These are phyloP conservation scores for Trichoderma endophyticum DNA, from an alignment of 2,329 filamentous ascomycete species.

Conservation along the genomic window DNA sequence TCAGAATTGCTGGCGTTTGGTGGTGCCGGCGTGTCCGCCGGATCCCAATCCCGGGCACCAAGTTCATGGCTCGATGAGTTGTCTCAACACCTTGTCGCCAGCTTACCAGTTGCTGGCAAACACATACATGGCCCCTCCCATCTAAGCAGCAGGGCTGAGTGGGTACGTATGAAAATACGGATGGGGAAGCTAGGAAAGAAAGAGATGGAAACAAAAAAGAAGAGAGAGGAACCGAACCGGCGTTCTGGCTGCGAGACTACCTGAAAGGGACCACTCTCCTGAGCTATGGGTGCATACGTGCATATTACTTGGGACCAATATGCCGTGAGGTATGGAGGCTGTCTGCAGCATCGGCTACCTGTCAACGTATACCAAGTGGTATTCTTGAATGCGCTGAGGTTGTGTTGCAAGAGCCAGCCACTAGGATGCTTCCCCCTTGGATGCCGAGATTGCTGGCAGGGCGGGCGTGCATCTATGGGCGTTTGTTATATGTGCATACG, in stretches of 20 bases:
- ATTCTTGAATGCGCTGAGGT: not conserved
- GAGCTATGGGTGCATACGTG: constrained; percentile 4
- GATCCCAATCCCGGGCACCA: constrained; percentile 9
- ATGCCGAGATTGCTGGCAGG: constrained; percentile 3
- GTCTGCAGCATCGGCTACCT: not conserved
- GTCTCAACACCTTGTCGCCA: constrained; percentile 16
- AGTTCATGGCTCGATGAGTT: constrained; percentile 14
- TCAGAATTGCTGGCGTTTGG: not conserved
- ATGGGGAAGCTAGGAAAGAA: not conserved
- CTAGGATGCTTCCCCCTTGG: constrained; percentile 1
- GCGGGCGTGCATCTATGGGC: constrained; percentile 4
- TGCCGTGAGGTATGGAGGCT: constrained; percentile 2
- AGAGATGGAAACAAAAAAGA: not conserved
- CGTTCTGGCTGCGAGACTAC: not conserved
- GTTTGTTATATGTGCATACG: constrained; percentile 6
- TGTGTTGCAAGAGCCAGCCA: not conserved
- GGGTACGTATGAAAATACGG: constrained; percentile 1
- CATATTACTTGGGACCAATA: not conserved
- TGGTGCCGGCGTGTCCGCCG: constrained; percentile 5
- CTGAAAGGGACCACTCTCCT: not conserved
- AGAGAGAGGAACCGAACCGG: not conserved
- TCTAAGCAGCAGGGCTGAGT: constrained; percentile 15
- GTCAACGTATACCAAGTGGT: not conserved
- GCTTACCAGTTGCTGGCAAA: constrained; percentile 16
- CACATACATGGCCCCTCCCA: constrained; percentile 12